Evolutionary conservation across 805 yeast species (phyloP).

Genomic region (Grigorovia humatica): DNA sequence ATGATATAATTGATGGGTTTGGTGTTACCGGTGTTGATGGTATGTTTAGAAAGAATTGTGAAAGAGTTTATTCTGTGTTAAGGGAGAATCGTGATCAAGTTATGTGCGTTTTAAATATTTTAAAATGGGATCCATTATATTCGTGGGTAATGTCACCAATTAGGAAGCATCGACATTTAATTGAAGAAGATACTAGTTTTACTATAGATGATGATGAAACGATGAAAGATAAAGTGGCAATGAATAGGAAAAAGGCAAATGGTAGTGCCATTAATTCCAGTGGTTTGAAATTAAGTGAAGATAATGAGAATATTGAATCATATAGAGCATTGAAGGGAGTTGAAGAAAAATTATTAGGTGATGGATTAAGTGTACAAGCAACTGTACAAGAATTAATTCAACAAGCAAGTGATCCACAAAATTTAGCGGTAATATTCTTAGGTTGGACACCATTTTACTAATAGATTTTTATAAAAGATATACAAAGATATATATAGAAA

Average conservation of each 20-base stretch:
- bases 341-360: constrained; percentile 52
- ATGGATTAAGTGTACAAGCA: constrained; percentile 72
- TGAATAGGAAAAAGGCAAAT: not conserved
- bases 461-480: not conserved
- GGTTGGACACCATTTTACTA: constrained; percentile 80
- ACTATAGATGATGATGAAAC: not conserved
- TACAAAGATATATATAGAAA: not conserved
- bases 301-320: constrained; percentile 55
- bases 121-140: constrained; percentile 87
- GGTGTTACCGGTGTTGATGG: constrained; percentile 85
- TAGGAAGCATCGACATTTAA: constrained; percentile 35
- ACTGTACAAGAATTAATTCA: constrained; percentile 69
- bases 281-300: not conserved
- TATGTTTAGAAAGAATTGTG: constrained; percentile 60
- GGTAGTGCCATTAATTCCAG: not conserved
- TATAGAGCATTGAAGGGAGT: constrained; percentile 68
- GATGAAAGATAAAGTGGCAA: too few relatives aligned
- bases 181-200: constrained; percentile 14
- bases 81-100: constrained; percentile 59
- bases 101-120: constrained; percentile 70
- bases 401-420: constrained; percentile 58
- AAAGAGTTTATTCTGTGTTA: constrained; percentile 58
- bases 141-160: constrained; percentile 84
- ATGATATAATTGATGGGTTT: constrained; percentile 87
- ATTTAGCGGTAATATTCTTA: constrained; percentile 62